Base-by-base conservation (phyloP, 768 basidiomycete species). In the Suillus hirtellus region DNA sequence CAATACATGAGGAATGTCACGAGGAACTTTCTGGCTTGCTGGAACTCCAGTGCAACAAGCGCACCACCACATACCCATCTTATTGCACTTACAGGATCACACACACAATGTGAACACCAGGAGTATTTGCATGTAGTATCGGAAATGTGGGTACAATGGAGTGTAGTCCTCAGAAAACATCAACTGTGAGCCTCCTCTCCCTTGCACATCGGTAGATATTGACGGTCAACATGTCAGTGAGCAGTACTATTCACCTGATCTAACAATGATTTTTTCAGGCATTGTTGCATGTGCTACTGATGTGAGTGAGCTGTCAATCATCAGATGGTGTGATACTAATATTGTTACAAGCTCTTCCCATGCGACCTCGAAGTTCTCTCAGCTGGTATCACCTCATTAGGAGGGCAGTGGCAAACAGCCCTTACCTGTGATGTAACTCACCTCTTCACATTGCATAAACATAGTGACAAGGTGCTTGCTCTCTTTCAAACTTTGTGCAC, bases 341-440 rank as follows among this genome's bases (percentile, higher is more conserved):
- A 34, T 19, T 59, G 14, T 24, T 61, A 8, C 66, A 90, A 56
- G 84, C 78, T 94, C 4, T 84, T 87, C 0, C 59, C 79, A 1
- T 66, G 84, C 7, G 95, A 96, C 72, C 75, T 86, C 34, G 90
- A 92, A 69, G 84, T 89, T 2, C 82, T 96, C 46, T 82, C 84
- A 0, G 89, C 87, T 0, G 91, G 88, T 0, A 85, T 96, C 37
- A 81, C 82, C 2, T 84, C 87, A 0, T 84, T 92, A 4, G 95
- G 95, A 3, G 95, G 95, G 0, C 89, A 92, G 73, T 93, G 87
- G 87, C 84, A 92, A 31, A 76, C 77, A 0, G 87, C 85, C 10
- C 82, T 96, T 55, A 95, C 93, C 0, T 82, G 84, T 63, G 95
- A 96, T 62, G 89, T 94, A 24, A 96, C 95, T 0, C 95, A 96